Conservation (phyloP, 768 basidiomycete species). For the Phylloporus rhodoxanthus region DNA sequence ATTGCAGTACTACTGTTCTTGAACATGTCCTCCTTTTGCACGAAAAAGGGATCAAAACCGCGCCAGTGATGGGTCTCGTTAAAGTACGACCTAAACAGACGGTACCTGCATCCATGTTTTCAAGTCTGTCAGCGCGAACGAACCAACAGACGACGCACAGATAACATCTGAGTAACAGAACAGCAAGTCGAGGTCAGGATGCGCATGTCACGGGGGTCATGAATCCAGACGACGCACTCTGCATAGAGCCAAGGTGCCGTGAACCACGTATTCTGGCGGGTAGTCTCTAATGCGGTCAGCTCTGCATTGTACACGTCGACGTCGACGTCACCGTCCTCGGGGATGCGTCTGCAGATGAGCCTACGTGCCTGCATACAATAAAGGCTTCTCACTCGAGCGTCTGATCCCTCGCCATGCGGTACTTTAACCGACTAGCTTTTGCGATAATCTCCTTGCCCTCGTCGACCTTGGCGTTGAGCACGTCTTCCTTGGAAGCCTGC, state of each 20-base stretch:
- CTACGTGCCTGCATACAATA: neutral
- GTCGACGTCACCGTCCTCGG: slow-evolving; percentile 70
- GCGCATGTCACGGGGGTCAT: neutral
- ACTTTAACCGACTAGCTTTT: slow-evolving; percentile 71
- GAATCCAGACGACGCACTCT: slow-evolving; percentile 51
- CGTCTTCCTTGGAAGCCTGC: neutral
- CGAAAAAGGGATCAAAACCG: slow-evolving; percentile 75
- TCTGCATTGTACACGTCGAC: slow-evolving; percentile 73
- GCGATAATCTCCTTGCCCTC: slow-evolving; percentile 79
- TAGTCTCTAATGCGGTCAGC: slow-evolving; percentile 44
- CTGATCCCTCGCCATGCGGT: slow-evolving; percentile 79
- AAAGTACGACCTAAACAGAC: slow-evolving; percentile 71
- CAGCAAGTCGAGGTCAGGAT: neutral
- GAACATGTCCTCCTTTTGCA: slow-evolving; percentile 78
- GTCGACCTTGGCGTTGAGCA: slow-evolving; percentile 41
- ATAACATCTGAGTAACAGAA: slow-evolving; percentile 52
- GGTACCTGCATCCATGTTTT: slow-evolving; percentile 52
- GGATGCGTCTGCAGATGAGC: slow-evolving; percentile 47
- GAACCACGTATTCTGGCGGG: slow-evolving; percentile 72
- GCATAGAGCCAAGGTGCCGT: slow-evolving; percentile 94
- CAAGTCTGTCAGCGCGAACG: neutral
- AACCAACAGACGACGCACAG: slow-evolving; percentile 40
- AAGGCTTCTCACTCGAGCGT: slow-evolving; percentile 49
- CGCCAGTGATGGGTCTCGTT: slow-evolving; percentile 64
- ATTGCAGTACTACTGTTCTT: slow-evolving; percentile 72